Conservation (phyloP, 352 stramenopile species). For the Pythium rhizo-oryzae region DNA sequence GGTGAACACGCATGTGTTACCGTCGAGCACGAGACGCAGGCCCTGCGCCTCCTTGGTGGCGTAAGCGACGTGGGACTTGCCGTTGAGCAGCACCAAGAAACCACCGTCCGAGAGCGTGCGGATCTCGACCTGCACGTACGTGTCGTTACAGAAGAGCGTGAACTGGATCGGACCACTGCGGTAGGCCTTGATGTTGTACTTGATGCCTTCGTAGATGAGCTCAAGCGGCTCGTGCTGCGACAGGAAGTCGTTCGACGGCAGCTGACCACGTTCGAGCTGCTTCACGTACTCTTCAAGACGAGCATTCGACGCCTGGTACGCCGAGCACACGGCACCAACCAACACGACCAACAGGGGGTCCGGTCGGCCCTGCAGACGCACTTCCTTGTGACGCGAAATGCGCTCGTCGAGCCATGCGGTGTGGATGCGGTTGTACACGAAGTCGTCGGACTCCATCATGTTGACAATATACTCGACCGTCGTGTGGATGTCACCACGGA, state of each 20-base stretch:
- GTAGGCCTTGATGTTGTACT: conserved; percentile 96
- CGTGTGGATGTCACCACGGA: conserved; percentile 99
- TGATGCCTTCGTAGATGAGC: conserved; percentile 99
- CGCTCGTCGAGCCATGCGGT: conserved; percentile 99
- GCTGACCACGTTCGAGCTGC: conserved; percentile 91
- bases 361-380: conserved; percentile 79
- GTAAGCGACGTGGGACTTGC: conserved; percentile 98
- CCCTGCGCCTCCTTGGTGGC: conserved; percentile 90
- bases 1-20: conserved; percentile 97
- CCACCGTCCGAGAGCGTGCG: conserved; percentile 97
- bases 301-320: conserved; percentile 78
- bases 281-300: conserved; percentile 80
- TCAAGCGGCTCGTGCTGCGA: conserved; percentile 89
- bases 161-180: conserved; percentile 93
- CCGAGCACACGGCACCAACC: conserved; percentile 86
- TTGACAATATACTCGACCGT: conserved; percentile 99
- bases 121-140: conserved; percentile 94
- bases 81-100: conserved; percentile 97
- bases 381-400: conserved; percentile 94
- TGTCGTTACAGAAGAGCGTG: conserved; percentile 89
- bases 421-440: conserved; percentile 98
- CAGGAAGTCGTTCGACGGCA: conserved; percentile 91
- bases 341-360: conserved; percentile 89
- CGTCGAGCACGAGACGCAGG: conserved; percentile 94
- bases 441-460: conserved; percentile 99